These are phyloP conservation scores for Penicillium longicatenatum DNA, from an alignment of 495 filamentous ascomycete species.

Conservation along the genomic window DNA sequence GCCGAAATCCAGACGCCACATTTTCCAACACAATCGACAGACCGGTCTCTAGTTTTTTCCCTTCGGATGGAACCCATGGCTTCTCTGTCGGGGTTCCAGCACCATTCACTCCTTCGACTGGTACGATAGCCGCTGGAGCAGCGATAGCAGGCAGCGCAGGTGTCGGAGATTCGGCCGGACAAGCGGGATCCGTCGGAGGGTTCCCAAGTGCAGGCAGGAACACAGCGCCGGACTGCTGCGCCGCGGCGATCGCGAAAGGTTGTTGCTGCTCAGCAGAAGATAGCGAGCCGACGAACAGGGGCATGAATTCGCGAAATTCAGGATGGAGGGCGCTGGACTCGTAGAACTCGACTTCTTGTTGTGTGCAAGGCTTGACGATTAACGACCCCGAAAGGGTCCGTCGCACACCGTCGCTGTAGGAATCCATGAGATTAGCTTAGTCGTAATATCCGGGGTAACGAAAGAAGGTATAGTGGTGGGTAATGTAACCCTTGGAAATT, in stretches of 20 bases:
- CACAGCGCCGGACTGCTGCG: slow-evolving; percentile 38
- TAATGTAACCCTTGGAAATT: neutral
- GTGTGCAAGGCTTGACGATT: slow-evolving; percentile 93
- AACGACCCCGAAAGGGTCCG: slow-evolving; percentile 81
- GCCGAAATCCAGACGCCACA: slow-evolving; percentile 74
- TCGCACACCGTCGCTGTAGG: slow-evolving; percentile 81
- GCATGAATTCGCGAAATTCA: slow-evolving; percentile 76
- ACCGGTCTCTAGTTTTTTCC: slow-evolving; percentile 67
- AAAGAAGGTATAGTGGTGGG: neutral
- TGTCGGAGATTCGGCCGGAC: slow-evolving; percentile 2
- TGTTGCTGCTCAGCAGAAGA: slow-evolving; percentile 53
- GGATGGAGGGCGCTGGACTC: slow-evolving; percentile 71
- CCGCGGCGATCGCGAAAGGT: slow-evolving; percentile 46
- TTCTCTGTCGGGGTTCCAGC: slow-evolving; percentile 24
- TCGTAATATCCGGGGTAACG: neutral
- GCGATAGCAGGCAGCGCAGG: slow-evolving; percentile 2
- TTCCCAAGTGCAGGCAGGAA: slow-evolving; percentile 37
- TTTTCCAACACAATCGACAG: slow-evolving; percentile 86
- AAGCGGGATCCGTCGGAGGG: slow-evolving; percentile 10
- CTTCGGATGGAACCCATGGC: slow-evolving; percentile 50
- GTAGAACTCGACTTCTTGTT: slow-evolving; percentile 89
- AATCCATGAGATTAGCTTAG: slow-evolving; percentile 12
- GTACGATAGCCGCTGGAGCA: slow-evolving; percentile 9
- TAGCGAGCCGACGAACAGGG: slow-evolving; percentile 80
- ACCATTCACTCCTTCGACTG: slow-evolving; percentile 8